These are phyloP conservation scores for Hanseniaspora lindneri DNA, from an alignment of 805 yeast species.

Conservation along the genomic window DNA sequence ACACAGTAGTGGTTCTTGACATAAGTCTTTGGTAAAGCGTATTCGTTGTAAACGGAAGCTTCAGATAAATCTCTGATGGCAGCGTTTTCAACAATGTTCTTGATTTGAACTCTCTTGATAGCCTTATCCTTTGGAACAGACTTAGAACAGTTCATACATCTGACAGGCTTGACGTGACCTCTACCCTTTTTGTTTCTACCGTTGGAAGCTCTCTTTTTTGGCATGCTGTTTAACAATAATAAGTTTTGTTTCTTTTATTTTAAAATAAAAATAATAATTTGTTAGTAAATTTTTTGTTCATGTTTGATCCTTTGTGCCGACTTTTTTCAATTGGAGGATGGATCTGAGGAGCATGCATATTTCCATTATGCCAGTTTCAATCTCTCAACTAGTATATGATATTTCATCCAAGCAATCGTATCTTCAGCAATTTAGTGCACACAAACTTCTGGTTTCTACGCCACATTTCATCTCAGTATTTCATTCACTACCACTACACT, in stretches of 20 bases:
- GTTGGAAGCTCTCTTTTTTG: conserved; percentile 99
- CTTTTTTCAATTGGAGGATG: too few relatives aligned
- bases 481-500: too few relatives aligned
- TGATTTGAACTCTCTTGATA: conserved; percentile 99
- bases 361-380: too few relatives aligned
- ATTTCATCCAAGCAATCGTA: too few relatives aligned
- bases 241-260: background rate
- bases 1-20: conserved; percentile 99
- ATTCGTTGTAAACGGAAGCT: conserved; percentile 98
- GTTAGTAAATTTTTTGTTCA: too few relatives aligned
- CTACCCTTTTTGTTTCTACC: conserved; percentile 99
- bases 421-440: too few relatives aligned
- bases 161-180: conserved; percentile 99
- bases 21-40: conserved; percentile 98
- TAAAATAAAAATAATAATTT: conserved; percentile 9
- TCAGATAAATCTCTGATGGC: conserved; percentile 99
- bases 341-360: too few relatives aligned
- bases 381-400: too few relatives aligned
- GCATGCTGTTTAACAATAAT: conserved; percentile 49
- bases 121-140: conserved; percentile 99
- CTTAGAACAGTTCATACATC: conserved; percentile 99
- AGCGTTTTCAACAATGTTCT: conserved; percentile 99
- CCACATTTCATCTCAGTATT: too few relatives aligned
- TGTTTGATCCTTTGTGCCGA: too few relatives aligned
- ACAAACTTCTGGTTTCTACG: too few relatives aligned